Evolutionary conservation across 2,329 filamentous ascomycete species (phyloP), one percentile per base, ranked within the genome.

Genomic region (Pseudogymnoascus destructans): DNA sequence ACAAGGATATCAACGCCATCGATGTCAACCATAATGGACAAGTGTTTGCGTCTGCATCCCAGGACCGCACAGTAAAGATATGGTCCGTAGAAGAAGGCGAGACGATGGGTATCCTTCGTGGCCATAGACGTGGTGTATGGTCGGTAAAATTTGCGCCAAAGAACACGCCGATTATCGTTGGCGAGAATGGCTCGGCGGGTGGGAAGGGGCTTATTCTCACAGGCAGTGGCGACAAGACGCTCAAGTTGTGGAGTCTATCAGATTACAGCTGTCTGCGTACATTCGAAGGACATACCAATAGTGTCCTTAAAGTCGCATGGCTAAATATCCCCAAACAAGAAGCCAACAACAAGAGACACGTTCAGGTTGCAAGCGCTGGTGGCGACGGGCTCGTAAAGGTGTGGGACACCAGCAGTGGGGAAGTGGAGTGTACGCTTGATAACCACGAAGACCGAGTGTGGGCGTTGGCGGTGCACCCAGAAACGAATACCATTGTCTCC

Each of bases 1-100:
- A 98, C 68, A 98, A 98, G 70, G 93, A 98, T 64, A 98, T 98
- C 72, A 98, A 98, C 66, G 90, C 93, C 2, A 80, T 98, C 56
- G 89, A 95, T 63, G 78, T 93, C 9, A 88, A 90, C 63, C 79
- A 83, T 19, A 77, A 80, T 1, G 82, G 81, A 3, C 81, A 84
- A n/a, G 73, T 96, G 0, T 97, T 98, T 68, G 95, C 92, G 2
- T 96, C 93, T 1, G 92, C 93, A 27, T 97, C 92, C 4, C 93
- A 98, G 72, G 93, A 98, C 70, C 88, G 90, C 64, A 95, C 89
- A 0, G 90, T 97, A 64, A 98, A 97, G 74, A 93, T 98, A 60
- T 98, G 92, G 87, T 93, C 91, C 6, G 79, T 86, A 5, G 85
- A 91, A 64, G 88, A 93, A 69, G 91, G 95, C 17, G 90, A 96